phyloP scores from a whole-genome alignment of 2,329 filamentous ascomycete genomes.

The Colletotrichum incanum region DNA sequence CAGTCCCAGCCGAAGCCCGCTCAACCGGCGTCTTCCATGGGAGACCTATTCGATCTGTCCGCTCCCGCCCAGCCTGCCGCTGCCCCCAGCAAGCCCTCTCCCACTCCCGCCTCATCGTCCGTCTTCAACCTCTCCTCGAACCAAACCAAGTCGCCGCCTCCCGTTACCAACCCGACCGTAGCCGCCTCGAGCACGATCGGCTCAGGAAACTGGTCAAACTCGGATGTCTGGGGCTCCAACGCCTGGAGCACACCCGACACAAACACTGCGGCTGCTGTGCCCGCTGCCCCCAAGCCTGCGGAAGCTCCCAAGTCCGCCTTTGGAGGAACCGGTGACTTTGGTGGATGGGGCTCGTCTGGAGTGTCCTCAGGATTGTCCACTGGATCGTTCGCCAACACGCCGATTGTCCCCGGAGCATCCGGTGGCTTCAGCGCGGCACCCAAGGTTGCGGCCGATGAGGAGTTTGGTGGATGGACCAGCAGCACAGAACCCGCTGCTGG shows the following conservation, averaged over 20 bases:
- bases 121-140: slow-evolving; percentile 85
- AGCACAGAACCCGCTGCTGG: slow-evolving; percentile 66
- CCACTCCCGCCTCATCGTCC: slow-evolving; percentile 68
- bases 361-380: slow-evolving; percentile 32
- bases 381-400: slow-evolving; percentile 50
- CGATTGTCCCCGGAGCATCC: slow-evolving; percentile 73
- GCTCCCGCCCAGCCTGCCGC: slow-evolving; percentile 60
- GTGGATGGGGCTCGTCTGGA: slow-evolving; percentile 63
- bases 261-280: slow-evolving; percentile 63
- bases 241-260: slow-evolving; percentile 83
- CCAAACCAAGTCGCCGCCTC: slow-evolving; percentile 60
- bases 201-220: slow-evolving; percentile 60
- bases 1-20: slow-evolving; percentile 58
- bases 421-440: slow-evolving; percentile 77
- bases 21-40: slow-evolving; percentile 71
- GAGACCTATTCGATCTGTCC: slow-evolving; percentile 87
- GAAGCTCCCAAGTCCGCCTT: slow-evolving; percentile 49
- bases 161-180: slow-evolving; percentile 59
- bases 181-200: slow-evolving; percentile 51
- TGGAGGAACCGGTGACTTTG: slow-evolving; percentile 71
- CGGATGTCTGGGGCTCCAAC: slow-evolving; percentile 89
- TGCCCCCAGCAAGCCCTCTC: slow-evolving; percentile 53
- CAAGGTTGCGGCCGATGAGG: slow-evolving; percentile 89
- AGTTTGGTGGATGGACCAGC: slow-evolving; percentile 96
- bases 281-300: slow-evolving; percentile 70